These are phyloP conservation scores for Combretum micranthum DNA, from an alignment of 345 rosid species.

Conservation along the genomic window DNA sequence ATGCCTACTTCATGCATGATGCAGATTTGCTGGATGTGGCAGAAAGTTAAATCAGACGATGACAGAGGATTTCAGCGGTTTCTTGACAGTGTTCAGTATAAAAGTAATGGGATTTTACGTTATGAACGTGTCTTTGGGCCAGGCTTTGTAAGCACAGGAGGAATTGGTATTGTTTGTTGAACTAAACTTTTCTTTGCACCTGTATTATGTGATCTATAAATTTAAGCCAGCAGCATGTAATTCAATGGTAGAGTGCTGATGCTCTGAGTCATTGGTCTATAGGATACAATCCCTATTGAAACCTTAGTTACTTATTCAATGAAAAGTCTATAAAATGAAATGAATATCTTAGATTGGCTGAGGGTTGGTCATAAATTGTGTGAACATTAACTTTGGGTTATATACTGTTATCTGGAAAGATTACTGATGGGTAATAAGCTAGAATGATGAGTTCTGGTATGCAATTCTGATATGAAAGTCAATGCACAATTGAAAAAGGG, in stretches of 20 bases:
- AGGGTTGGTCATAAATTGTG: neutral
- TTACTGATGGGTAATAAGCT: too few relatives aligned
- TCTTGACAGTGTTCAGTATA: conserved; percentile 92
- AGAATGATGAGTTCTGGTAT: too few relatives aligned
- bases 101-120: conserved; percentile 70
- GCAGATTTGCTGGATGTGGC: conserved; percentile 98
- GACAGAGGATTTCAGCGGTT: conserved; percentile 94
- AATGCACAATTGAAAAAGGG: too few relatives aligned
- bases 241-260: too few relatives aligned
- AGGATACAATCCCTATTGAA: too few relatives aligned
- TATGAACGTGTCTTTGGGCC: conserved; percentile 91
- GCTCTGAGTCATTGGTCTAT: too few relatives aligned
- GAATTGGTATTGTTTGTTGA: conserved; percentile 50
- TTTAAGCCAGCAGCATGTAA: too few relatives aligned
- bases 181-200: neutral
- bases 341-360: too few relatives aligned
- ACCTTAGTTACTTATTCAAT: too few relatives aligned
- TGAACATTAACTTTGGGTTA: neutral
- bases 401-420: neutral
- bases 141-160: conserved; percentile 97
- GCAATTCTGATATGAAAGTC: too few relatives aligned
- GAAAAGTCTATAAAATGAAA: too few relatives aligned
- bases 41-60: conserved; percentile 63
- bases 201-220: neutral
- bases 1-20: conserved; percentile 10